Conservation (phyloP, 2,329 filamentous ascomycete genomes). For the Sporothrix curviconia region DNA sequence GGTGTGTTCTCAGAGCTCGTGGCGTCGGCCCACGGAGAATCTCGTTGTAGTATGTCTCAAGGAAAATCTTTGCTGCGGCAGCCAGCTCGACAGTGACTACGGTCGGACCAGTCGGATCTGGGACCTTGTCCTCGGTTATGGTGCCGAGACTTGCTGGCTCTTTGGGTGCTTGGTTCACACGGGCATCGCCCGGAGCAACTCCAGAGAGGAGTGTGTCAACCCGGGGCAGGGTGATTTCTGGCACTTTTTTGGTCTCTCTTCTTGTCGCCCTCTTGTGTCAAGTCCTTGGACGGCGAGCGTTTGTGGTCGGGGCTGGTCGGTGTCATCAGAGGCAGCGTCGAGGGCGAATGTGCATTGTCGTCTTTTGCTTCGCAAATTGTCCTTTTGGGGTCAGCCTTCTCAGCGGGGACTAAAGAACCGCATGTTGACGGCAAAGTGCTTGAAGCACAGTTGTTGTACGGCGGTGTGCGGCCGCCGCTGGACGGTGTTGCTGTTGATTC, state of each 20-base stretch:
- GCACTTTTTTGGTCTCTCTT: not conserved
- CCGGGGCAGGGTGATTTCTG: not conserved
- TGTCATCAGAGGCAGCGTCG: too few relatives aligned
- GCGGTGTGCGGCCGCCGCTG: slow-evolving; percentile 19
- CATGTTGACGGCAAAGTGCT: slow-evolving; percentile 10
- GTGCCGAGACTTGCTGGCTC: not conserved
- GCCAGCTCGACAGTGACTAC: slow-evolving; percentile 66
- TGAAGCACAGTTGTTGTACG: slow-evolving; percentile 6
- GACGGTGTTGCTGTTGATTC: slow-evolving; percentile 9
- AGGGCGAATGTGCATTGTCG: too few relatives aligned
- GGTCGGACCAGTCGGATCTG: slow-evolving; percentile 26
- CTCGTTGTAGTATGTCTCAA: slow-evolving; percentile 80
- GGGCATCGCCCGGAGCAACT: not conserved
- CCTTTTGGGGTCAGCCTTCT: not conserved
- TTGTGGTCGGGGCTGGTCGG: too few relatives aligned
- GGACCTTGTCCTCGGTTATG: not conserved
- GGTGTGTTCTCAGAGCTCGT: slow-evolving; percentile 53
- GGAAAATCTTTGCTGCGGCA: slow-evolving; percentile 74
- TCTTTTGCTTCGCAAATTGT: too few relatives aligned
- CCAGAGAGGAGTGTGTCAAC: not conserved
- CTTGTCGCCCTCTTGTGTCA: too few relatives aligned
- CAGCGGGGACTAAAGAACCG: not conserved
- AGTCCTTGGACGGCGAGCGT: too few relatives aligned
- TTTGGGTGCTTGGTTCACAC: not conserved
- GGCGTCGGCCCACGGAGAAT: slow-evolving; percentile 51